A percentile compares a stretch with the other conserved stretches of the same genome.
phyloP scores from a whole-genome alignment of 1,139 yeast species.

The Williopsis jadinii region DNA sequence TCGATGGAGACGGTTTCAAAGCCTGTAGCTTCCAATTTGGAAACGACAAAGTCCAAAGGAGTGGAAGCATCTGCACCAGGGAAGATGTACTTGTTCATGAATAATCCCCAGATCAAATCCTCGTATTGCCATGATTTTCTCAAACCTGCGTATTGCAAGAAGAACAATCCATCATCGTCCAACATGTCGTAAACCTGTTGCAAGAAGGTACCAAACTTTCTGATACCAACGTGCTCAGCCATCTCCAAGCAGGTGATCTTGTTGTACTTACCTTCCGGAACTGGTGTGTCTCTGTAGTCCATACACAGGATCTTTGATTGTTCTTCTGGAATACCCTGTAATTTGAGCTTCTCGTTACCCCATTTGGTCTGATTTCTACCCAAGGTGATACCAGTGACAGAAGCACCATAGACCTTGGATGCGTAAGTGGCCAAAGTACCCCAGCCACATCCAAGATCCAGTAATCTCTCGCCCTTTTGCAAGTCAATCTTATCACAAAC shows the following conservation, averaged over 20 bases:
- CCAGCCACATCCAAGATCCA: conserved; percentile 96
- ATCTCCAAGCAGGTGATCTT: conserved; percentile 89
- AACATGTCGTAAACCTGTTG: conserved; percentile 78
- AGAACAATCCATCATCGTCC: conserved; percentile 87
- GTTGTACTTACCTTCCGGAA: conserved; percentile 68
- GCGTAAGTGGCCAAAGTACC: conserved; percentile 88
- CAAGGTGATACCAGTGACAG: conserved; percentile 82
- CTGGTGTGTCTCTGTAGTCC: conserved; percentile 89
- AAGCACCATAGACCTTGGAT: conserved; percentile 76
- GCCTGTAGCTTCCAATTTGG: conserved; percentile 74
- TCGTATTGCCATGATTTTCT: conserved; percentile 94
- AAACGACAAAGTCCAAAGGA: conserved; percentile 77
- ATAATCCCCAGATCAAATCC: conserved; percentile 89
- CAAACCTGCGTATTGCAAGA: conserved; percentile 83
- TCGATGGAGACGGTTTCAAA: conserved; percentile 82
- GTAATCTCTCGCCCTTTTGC: conserved; percentile 61
- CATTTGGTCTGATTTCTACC: conserved; percentile 89
- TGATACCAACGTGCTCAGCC: conserved; percentile 96
- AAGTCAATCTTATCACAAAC: conserved; percentile 85
- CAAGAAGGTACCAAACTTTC: conserved; percentile 71
- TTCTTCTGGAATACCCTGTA: conserved; percentile 59
- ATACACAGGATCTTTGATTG: conserved; percentile 76
- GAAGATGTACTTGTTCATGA: conserved; percentile 94
- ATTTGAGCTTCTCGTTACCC: conserved; percentile 67
- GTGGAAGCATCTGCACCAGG: conserved; percentile 98